These are phyloP conservation scores for Dothideomycetidae sp. DNA, from an alignment of 2,329 filamentous ascomycete genomes.

Conservation along the genomic window DNA sequence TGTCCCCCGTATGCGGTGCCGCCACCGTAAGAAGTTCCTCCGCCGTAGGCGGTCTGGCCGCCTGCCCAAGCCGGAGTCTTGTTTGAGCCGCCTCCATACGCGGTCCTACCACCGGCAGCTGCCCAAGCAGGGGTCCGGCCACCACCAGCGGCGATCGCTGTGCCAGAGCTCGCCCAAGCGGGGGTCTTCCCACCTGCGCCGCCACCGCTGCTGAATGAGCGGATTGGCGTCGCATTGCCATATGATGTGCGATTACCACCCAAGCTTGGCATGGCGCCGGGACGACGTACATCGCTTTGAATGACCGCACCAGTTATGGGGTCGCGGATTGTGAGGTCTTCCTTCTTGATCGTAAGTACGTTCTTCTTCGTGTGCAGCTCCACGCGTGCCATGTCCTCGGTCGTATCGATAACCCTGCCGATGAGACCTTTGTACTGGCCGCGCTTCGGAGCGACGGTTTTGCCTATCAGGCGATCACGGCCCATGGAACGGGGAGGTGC, in stretches of 20 bases:
- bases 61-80: constrained; percentile 27
- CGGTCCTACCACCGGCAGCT: constrained; percentile 28
- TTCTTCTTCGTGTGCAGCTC: constrained; percentile 93
- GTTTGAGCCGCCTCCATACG: constrained; percentile 31
- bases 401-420: constrained; percentile 91
- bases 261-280: constrained; percentile 31
- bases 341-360: constrained; percentile 70
- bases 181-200: constrained; percentile 46
- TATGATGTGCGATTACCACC: constrained; percentile 25
- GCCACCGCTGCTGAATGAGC: constrained; percentile 9
- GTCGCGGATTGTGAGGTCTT: constrained; percentile 73
- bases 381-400: constrained; percentile 70
- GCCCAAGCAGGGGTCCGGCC: constrained; percentile 32
- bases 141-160: constrained; percentile 24
- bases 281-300: constrained; percentile 43
- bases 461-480: constrained; percentile 72
- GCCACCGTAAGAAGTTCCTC: constrained; percentile 52
- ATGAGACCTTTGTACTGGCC: constrained; percentile 85
- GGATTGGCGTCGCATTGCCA: constrained; percentile 22
- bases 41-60: constrained; percentile 31
- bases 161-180: constrained; percentile 43
- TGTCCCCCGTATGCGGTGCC: constrained; percentile 42
- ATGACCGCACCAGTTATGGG: constrained; percentile 62
- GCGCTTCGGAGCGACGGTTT: constrained; percentile 77
- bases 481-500: constrained; percentile 60